These are phyloP conservation scores for Chytriomyces hyalinus DNA, from an alignment of 192 early-diverging fungal genomes.

Conservation along the genomic window DNA sequence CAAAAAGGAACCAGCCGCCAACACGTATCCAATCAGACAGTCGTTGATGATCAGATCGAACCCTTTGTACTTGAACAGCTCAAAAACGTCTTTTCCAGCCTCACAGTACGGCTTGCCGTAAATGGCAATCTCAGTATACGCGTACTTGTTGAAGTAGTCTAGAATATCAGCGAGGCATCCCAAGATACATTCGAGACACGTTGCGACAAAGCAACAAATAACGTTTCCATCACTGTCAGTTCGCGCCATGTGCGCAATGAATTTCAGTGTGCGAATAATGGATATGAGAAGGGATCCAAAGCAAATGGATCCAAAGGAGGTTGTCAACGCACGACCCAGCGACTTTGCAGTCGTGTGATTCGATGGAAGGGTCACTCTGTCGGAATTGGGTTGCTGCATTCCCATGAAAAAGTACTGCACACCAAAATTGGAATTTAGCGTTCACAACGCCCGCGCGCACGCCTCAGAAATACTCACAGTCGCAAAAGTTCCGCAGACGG, in stretches of 20 bases:
- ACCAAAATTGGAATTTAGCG: neutral
- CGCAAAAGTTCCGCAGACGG: slow-evolving; percentile 79
- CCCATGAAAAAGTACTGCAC: slow-evolving; percentile 72
- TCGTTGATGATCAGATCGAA: slow-evolving; percentile 79
- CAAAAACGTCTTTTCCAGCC: slow-evolving; percentile 80
- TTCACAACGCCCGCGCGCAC: neutral
- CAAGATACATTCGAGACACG: slow-evolving; percentile 79
- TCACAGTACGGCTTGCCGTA: slow-evolving; percentile 59
- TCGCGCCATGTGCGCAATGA: slow-evolving; percentile 59
- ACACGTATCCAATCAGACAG: slow-evolving; percentile 82
- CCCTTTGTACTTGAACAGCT: slow-evolving; percentile 68
- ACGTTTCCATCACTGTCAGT: slow-evolving; percentile 53
- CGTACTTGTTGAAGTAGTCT: slow-evolving; percentile 78
- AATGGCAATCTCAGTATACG: slow-evolving; percentile 85
- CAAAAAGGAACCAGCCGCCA: slow-evolving; percentile 76
- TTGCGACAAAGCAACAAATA: slow-evolving; percentile 60
- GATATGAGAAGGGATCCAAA: slow-evolving; percentile 72
- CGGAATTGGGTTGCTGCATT: slow-evolving; percentile 47
- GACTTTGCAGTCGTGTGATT: slow-evolving; percentile 67
- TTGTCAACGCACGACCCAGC: slow-evolving; percentile 76
- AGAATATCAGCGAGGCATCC: slow-evolving; percentile 77
- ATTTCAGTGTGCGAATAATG: slow-evolving; percentile 70
- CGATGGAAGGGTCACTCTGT: slow-evolving; percentile 60
- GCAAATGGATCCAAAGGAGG: slow-evolving; percentile 81
- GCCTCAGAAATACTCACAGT: slow-evolving; percentile 43